Percentiles rank a stretch among this genome's conserved stretches.
Evolutionary conservation across 352 stramenopile genomes (phyloP).

Genomic region (Phytophthora capsici): DNA sequence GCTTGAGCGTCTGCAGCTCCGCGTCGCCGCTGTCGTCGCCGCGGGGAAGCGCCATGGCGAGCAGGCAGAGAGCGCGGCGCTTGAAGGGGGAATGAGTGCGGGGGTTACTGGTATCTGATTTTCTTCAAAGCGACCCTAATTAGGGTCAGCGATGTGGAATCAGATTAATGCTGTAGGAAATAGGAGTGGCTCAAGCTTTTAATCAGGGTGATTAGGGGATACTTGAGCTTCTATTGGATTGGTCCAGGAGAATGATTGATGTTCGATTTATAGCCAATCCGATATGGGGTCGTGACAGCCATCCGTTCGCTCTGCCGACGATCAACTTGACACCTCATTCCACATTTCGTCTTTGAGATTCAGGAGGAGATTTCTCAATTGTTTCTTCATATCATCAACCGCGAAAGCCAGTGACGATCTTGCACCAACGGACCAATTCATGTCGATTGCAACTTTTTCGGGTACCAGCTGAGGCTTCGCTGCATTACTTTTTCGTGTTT

Average conservation of each 20-base stretch:
- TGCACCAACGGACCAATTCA: constrained; percentile 88
- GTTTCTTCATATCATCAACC: constrained; percentile 2
- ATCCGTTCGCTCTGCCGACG: constrained; percentile 13
- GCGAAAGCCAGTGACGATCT: constrained; percentile 74
- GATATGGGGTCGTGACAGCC: constrained; percentile 2
- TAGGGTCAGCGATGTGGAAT: too few species aligned
- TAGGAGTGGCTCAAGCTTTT: background rate
- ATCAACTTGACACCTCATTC: constrained; percentile 20
- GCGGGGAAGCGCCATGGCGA: constrained; percentile 37
- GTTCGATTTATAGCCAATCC: constrained; percentile 15
- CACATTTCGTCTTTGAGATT: constrained; percentile 13
- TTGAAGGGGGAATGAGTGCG: constrained; percentile 11
- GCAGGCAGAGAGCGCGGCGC: constrained; percentile 3
- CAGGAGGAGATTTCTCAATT: too few species aligned
- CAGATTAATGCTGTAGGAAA: too few species aligned
- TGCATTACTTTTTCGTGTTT: constrained; percentile 8
- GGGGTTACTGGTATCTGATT: constrained; percentile 33
- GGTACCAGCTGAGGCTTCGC: constrained; percentile 87
- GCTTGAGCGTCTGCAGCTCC: constrained; percentile 75
- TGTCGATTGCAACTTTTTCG: constrained; percentile 92
- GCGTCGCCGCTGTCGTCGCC: constrained; percentile 36
- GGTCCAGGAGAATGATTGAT: background rate
- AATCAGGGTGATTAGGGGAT: constrained; percentile 4
- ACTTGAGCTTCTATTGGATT: constrained; percentile 1
- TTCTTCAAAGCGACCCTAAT: constrained; percentile 8